Base-by-base conservation (phyloP, 768 basidiomycete genomes). In the Ramaria rubella region DNA sequence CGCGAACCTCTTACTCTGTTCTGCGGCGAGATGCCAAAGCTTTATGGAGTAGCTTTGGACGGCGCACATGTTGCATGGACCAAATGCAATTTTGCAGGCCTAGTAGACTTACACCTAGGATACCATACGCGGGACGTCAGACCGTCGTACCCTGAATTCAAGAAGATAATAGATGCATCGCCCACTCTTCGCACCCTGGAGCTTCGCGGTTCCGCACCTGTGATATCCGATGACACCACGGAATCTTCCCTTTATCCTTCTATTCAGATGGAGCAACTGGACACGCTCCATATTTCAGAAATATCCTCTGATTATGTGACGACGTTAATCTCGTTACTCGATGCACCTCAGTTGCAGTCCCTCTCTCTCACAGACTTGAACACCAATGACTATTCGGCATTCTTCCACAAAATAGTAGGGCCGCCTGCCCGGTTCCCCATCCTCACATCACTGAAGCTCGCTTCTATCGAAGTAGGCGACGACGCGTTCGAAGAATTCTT, bases 1-100 rank as follows among this genome's bases (percentile, higher is more conserved):
- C 68, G 66, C 43, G 71, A 69, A 9, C 69, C 69, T 21, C 75
- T 77, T 60, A 69, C 75, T 11, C 82, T 88, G 62, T 73, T 80
- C 53, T 74, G 79, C 2, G 75, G 77, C 24, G 75, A 75, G 17
- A 68, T 70, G 7, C 87, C 87, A 1, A 74, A 70, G 7, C 70
- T 90, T 14, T 69, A 65, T 19, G 62, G 69, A 4, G 67, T 81
- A 31, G 70, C 72, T 9, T 71, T 90, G 26, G 86, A 83, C 81
- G 86, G 85, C 36, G 82, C 87, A 4, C 86, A 86, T 59, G 67
- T 89, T 31, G 76, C 82, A 56, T 90, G 87, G 87, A 71, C 53
- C 7, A 27, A 29, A 19, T 75, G 29, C 70, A 73, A 31, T 71
- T 71, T 85, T 24, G 59, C 63, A 17, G 74, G 72, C 14, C 69